Percentiles rank a stretch among this genome's conserved stretches.
phyloP scores from a whole-genome alignment of 2,329 filamentous ascomycete genomes.

The Arthrobotrys sphaeroides region DNA sequence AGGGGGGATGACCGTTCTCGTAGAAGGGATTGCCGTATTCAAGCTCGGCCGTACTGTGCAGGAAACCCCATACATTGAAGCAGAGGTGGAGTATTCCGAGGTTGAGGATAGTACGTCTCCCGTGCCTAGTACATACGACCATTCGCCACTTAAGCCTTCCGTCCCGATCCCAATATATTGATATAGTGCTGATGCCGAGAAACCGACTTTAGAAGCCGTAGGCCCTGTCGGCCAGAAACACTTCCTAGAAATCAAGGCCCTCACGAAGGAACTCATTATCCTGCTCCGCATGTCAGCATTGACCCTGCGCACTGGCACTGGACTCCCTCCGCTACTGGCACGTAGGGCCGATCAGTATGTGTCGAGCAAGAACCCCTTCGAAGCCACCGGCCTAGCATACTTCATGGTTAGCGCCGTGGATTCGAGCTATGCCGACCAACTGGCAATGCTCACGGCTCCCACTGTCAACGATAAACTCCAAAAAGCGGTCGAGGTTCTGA shows the following conservation, averaged over 20 bases:
- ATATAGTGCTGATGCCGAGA: conserved; percentile 55
- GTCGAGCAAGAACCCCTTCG: conserved; percentile 78
- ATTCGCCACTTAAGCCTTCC: too few relatives aligned
- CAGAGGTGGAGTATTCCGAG: conserved; percentile 70
- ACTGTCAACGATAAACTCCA: conserved; percentile 80
- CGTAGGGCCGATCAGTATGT: conserved; percentile 89
- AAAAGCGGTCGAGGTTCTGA: conserved; percentile 83
- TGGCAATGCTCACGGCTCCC: conserved; percentile 82
- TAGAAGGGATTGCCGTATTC: conserved; percentile 84
- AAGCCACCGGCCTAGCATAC: conserved; percentile 87
- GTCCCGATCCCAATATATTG: background rate
- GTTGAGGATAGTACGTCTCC: conserved; percentile 18
- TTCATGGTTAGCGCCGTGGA: conserved; percentile 97
- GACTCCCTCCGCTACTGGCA: conserved; percentile 83
- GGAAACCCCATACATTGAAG: conserved; percentile 87
- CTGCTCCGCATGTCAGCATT: conserved; percentile 82
- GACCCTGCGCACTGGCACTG: conserved; percentile 66
- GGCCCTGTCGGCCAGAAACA: conserved; percentile 65
- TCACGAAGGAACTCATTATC: conserved; percentile 85
- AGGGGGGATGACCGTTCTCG: conserved; percentile 82
- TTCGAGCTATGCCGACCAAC: conserved; percentile 86
- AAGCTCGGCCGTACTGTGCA: conserved; percentile 77
- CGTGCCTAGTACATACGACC: background rate
- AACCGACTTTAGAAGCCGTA: conserved; percentile 68
- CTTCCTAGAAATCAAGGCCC: conserved; percentile 82